Percentiles rank a stretch among this genome's conserved stretches.
phyloP scores from a whole-genome alignment of 2,329 filamentous ascomycete genomes.

The Aspergillus piperis region DNA sequence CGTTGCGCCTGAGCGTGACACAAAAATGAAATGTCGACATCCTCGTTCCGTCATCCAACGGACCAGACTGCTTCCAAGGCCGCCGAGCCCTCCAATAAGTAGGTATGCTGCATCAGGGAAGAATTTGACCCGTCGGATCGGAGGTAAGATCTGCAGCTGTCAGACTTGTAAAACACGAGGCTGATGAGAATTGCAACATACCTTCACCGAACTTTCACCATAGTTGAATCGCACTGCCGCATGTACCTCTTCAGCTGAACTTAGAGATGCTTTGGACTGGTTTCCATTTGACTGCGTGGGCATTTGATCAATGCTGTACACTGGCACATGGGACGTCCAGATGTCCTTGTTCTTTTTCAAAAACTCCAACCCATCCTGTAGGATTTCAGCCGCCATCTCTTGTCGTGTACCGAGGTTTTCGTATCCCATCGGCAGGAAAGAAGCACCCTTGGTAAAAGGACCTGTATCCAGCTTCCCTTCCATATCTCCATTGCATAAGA shows the following conservation, averaged over 20 bases:
- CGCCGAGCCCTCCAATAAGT: not conserved
- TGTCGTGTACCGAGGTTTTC: not conserved
- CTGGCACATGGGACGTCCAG: not conserved
- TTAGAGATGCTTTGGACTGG: not conserved
- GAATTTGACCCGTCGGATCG: not conserved
- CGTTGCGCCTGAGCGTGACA: not conserved
- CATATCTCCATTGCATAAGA: not conserved
- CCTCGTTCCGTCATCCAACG: not conserved
- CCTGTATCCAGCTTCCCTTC: not conserved
- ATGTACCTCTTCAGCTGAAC: not conserved
- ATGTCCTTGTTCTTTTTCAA: not conserved
- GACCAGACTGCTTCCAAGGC: not conserved
- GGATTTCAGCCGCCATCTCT: not conserved
- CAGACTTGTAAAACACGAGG: not conserved
- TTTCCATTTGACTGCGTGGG: not conserved
- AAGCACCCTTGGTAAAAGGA: not conserved
- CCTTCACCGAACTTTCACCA: not conserved
- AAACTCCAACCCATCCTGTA: not conserved
- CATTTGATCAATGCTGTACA: not conserved
- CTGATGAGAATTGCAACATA: not conserved
- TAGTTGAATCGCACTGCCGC: not conserved
- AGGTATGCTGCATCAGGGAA: not conserved
- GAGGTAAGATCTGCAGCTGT: not conserved
- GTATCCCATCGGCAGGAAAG: not conserved
- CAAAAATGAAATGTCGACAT: not conserved